Evolutionary conservation across 2,329 filamentous ascomycete species (phyloP).

Genomic region (Sclerotinia nivalis): DNA sequence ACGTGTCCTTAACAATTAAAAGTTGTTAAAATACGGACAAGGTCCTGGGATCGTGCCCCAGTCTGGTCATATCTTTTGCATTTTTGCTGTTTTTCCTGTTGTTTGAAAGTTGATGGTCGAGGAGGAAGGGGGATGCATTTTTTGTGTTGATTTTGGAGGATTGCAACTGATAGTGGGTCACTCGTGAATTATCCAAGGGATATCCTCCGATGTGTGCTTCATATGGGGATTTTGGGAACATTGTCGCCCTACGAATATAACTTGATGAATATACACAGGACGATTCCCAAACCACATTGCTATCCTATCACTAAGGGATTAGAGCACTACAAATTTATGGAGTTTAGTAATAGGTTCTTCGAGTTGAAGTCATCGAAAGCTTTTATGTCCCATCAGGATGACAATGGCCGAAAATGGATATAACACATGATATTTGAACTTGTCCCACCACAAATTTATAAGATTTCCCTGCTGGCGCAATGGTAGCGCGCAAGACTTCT

Average conservation of each 20-base stretch:
- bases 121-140: too few relatives aligned
- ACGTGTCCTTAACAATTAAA: conserved; percentile 17
- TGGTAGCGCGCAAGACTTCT: conserved; percentile 21
- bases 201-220: not conserved
- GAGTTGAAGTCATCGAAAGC: not conserved
- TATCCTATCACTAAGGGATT: not conserved
- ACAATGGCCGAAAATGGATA: not conserved
- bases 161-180: not conserved
- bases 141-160: not conserved
- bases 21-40: conserved; percentile 18
- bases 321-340: not conserved
- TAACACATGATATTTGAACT: rapidly evolving
- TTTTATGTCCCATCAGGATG: not conserved
- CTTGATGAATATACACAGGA: not conserved
- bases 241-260: not conserved
- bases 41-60: conserved; percentile 22
- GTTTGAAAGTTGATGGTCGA: not conserved
- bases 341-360: not conserved
- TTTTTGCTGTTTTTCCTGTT: not conserved
- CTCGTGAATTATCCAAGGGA: not conserved
- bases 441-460: rapidly evolving
- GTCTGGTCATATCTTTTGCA: conserved; percentile 9
- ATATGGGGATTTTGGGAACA: not conserved
- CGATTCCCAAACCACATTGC: too few relatives aligned
- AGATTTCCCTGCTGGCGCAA: conserved; percentile 20